A percentile compares a stretch with the other conserved stretches of the same genome.
Evolutionary conservation across 2,329 filamentous ascomycete genomes (phyloP).

Genomic region (Sarocladium brachiariae): DNA sequence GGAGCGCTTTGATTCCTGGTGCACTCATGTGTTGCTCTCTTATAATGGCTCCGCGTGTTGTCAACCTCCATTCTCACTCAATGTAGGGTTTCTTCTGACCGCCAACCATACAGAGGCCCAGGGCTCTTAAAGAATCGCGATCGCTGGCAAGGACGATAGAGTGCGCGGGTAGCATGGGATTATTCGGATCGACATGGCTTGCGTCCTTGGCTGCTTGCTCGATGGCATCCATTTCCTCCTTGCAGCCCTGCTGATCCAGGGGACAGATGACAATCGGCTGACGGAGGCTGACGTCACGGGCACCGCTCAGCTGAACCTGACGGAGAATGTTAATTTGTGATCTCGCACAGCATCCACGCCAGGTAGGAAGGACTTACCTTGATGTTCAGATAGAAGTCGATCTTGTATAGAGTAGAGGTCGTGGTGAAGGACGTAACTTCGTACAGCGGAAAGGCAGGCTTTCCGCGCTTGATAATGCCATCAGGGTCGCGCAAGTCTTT

Average conservation of each 20-base stretch:
- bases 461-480: conserved; percentile 78
- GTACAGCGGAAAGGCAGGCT: conserved; percentile 83
- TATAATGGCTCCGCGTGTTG: too few species aligned
- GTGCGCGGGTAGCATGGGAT: conserved; percentile 84
- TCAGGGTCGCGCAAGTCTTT: conserved; percentile 83
- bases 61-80: conserved; percentile 43
- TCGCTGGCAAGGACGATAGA: conserved; percentile 77
- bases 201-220: conserved; percentile 94
- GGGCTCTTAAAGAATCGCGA: conserved; percentile 52
- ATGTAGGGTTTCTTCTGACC: conserved; percentile 61
- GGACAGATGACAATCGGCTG: conserved; percentile 96
- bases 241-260: conserved; percentile 89
- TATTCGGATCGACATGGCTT: conserved; percentile 76
- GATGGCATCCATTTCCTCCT: conserved; percentile 98
- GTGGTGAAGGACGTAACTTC: conserved; percentile 88
- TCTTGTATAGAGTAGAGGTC: conserved; percentile 90
- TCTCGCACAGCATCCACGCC: conserved; percentile 12
- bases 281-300: conserved; percentile 79
- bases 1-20: too few species aligned
- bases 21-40: too few species aligned
- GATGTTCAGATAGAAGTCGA: conserved; percentile 92
- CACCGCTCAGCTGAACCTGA: conserved; percentile 80
- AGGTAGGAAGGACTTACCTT: conserved; percentile 54
- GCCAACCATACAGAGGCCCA: conserved; percentile 57
- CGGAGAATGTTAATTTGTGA: conserved; percentile 14